Evolutionary conservation across 352 stramenopile genomes (phyloP).

Genomic region (Phytophthora multivora): DNA sequence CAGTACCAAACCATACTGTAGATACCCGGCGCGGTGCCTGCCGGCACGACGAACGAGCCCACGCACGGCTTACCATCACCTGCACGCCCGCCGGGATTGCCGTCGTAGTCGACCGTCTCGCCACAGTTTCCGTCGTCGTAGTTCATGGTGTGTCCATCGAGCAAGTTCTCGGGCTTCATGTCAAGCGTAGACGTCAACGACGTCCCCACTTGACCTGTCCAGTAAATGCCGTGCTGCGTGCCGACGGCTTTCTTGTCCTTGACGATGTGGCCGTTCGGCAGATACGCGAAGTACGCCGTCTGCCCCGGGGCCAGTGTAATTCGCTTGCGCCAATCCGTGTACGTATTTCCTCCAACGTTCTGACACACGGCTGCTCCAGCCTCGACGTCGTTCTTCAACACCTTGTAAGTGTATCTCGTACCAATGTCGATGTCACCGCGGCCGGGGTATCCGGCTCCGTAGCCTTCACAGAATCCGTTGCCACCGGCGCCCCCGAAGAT

Average conservation of each 20-base stretch:
- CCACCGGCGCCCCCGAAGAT: constrained; percentile 66
- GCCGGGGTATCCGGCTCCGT: constrained; percentile 62
- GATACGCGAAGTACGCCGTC: constrained; percentile 55
- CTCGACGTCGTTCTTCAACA: constrained; percentile 70
- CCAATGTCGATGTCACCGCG: constrained; percentile 59
- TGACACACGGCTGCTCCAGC: constrained; percentile 51
- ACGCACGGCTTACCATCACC: constrained; percentile 70
- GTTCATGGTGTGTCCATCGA: constrained; percentile 49
- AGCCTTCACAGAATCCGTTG: constrained; percentile 76
- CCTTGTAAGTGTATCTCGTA: constrained; percentile 66
- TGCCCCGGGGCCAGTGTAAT: constrained; percentile 43
- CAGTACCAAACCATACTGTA: constrained; percentile 81
- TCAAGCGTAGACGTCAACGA: constrained; percentile 52
- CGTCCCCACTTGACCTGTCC: constrained; percentile 47
- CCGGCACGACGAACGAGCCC: constrained; percentile 53
- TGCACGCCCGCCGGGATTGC: constrained; percentile 49
- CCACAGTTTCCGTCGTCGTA: constrained; percentile 72
- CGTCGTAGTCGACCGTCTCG: constrained; percentile 50
- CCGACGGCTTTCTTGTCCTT: constrained; percentile 74
- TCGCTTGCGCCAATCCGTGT: constrained; percentile 63
- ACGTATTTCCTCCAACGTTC: constrained; percentile 53
- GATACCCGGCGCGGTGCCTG: constrained; percentile 44
- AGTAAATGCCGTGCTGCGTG: constrained; percentile 69
- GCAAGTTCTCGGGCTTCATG: constrained; percentile 51
- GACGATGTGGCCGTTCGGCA: constrained; percentile 64